Base-by-base conservation (phyloP, 2,329 filamentous ascomycete species). In the Colletotrichum chlorophyti region DNA sequence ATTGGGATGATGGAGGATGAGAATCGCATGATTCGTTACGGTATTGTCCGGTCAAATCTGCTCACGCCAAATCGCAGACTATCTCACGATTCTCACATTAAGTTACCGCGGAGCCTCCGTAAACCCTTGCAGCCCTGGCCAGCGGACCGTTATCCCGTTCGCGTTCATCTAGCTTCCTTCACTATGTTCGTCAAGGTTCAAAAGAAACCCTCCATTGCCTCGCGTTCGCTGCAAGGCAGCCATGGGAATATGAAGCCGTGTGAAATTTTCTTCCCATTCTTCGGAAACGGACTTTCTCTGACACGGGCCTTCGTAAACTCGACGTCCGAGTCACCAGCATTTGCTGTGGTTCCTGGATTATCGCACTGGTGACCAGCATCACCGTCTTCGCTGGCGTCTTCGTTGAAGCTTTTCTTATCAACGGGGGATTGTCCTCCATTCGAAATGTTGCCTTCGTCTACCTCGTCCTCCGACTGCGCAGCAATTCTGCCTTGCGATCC, bases 241-340 rank as follows among this genome's bases (percentile, higher is more conserved):
- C 35, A 47, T 8, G 41, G 34, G 10, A 35, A 24, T 24, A 48
- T 4, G 19, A 54, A 58, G 12, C 49, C 41, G 4, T 54, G 54
- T 7, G 54, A 32, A 7, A 41, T 32, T 14, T 26, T 48, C n/a
- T 23, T 47, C 5, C 35, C 34, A 24, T 26, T 54, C 35, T 37
- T 53, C 7, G 54, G 50, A n/a, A 48, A 58, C 4, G 50, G 54
- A 9, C 50, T 42, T 11, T 32, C 38, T 6, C 17, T 17, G 9
- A 48, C 24, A 5, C 17, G 17, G 12, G 19, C 35, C 23, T n/a
- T 42, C n/a, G 27, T n/a, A 10, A 32, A 19, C 29, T 48, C 24
- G 14, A 54, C 42, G 9, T 41, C 45, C 5, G 38, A 26, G 14
- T 9, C n/a, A 31, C n/a, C 14, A 8, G 31, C 5, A 19, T 35